Evolutionary conservation across 345 rosid species (phyloP).

Genomic region (Sisymbrium irio): DNA sequence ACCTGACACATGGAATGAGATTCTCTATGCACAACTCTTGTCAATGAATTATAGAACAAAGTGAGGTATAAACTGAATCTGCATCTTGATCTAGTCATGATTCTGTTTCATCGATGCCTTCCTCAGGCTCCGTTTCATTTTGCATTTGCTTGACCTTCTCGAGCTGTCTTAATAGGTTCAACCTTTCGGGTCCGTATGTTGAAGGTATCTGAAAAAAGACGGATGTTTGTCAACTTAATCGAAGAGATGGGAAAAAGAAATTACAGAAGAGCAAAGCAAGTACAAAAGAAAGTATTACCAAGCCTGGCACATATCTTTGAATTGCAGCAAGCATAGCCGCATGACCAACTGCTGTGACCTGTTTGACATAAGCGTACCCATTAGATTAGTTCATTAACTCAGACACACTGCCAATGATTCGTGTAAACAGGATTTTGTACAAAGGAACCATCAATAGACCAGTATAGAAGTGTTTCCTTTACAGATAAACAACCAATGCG

Average conservation of each 20-base stretch:
- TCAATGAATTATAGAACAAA: conserved; percentile 43
- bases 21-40: conserved; percentile 67
- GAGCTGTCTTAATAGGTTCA: conserved; percentile 86
- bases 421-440: not conserved
- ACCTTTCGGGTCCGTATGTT: conserved; percentile 87
- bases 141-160: conserved; percentile 81
- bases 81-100: conserved; percentile 34
- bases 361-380: conserved; percentile 6
- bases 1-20: conserved; percentile 86
- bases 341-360: conserved; percentile 98
- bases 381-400: conserved; percentile 10
- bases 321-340: conserved; percentile 97
- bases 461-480: not conserved
- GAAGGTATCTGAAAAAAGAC: conserved; percentile 77
- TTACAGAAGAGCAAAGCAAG: conserved; percentile 7
- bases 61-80: conserved; percentile 19
- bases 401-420: not conserved
- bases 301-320: conserved; percentile 81
- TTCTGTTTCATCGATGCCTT: conserved; percentile 41
- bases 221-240: not conserved
- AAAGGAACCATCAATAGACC: not conserved
- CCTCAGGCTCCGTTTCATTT: conserved; percentile 53
- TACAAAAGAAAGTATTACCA: conserved; percentile 48
- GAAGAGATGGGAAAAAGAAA: not conserved
- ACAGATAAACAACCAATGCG: not conserved